phyloP scores from a whole-genome alignment of 2,329 filamentous ascomycete species.

The Elsinoe necatrix region DNA sequence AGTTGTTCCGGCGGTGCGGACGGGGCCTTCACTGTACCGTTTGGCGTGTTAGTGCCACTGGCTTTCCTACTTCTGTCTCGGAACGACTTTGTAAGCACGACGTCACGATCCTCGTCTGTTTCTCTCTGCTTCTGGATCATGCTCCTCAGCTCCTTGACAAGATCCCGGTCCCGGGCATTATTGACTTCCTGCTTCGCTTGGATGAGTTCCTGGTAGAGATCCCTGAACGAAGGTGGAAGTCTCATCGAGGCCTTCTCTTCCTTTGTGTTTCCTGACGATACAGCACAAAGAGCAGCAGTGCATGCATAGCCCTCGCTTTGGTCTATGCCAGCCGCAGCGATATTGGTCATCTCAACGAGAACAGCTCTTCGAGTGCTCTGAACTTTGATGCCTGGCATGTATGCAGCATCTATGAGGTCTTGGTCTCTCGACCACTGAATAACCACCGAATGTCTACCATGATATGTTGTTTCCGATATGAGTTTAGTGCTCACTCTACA shows the following conservation, averaged over 20 bases:
- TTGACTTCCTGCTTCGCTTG: constrained; percentile 60
- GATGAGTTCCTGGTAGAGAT: constrained; percentile 74
- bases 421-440: constrained; percentile 74
- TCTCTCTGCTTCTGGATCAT: constrained; percentile 61
- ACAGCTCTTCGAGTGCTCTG: constrained; percentile 41
- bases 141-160: constrained; percentile 59
- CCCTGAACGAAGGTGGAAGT: constrained; percentile 71
- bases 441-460: constrained; percentile 64
- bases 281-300: constrained; percentile 69
- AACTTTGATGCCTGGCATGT: constrained; percentile 36
- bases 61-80: constrained; percentile 36
- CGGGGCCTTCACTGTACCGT: constrained; percentile 15
- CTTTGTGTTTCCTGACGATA: constrained; percentile 68
- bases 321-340: constrained; percentile 64
- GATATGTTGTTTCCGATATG: constrained; percentile 65
- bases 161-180: constrained; percentile 61
- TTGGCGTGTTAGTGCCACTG: constrained; percentile 28
- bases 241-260: constrained; percentile 79
- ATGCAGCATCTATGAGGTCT: constrained; percentile 38
- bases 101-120: constrained; percentile 39
- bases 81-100: constrained; percentile 71
- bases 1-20: constrained; percentile 21
- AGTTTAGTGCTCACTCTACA: constrained; percentile 60
- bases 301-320: constrained; percentile 86
- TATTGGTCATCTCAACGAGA: constrained; percentile 62